phyloP scores from a whole-genome alignment of 441 rosid genomes.

The Macaranga tanarius region DNA sequence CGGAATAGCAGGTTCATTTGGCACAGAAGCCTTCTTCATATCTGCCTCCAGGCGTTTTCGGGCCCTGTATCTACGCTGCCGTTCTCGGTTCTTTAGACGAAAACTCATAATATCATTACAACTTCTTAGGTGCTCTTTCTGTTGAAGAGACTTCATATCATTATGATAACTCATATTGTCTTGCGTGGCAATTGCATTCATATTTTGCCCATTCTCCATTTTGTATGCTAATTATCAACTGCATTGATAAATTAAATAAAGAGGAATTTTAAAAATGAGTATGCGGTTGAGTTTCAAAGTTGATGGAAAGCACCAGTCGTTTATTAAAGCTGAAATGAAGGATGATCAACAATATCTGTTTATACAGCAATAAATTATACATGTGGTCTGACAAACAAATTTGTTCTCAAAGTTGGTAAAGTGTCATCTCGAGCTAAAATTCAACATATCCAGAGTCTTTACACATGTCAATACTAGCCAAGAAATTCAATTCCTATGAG shows the following conservation, averaged over 20 bases:
- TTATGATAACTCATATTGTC: slow-evolving; percentile 17
- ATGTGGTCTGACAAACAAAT: neutral
- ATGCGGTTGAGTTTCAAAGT: neutral
- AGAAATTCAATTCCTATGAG: neutral
- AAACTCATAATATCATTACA: slow-evolving; percentile 40
- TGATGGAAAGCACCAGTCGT: neutral
- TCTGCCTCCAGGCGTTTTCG: slow-evolving; percentile 61
- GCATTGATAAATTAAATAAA: slow-evolving; percentile 4
- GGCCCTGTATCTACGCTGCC: slow-evolving; percentile 75
- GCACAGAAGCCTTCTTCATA: slow-evolving; percentile 27
- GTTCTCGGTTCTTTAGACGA: slow-evolving; percentile 72
- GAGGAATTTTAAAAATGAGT: slow-evolving; percentile 15
- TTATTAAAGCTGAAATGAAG: slow-evolving; percentile 4
- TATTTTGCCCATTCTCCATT: slow-evolving; percentile 41
- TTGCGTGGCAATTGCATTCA: slow-evolving; percentile 33
- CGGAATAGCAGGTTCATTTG: slow-evolving; percentile 20
- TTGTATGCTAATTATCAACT: slow-evolving; percentile 13
- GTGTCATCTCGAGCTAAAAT: neutral
- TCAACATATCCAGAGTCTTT: neutral
- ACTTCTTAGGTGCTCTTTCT: slow-evolving; percentile 28
- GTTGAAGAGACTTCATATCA: slow-evolving; percentile 29
- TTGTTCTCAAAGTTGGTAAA: neutral
- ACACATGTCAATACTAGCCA: neutral
- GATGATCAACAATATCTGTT: neutral
- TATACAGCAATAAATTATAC: slow-evolving; percentile 9